Conservation (phyloP, 2,329 filamentous ascomycete genomes). For the Clarireedia hainanense region DNA sequence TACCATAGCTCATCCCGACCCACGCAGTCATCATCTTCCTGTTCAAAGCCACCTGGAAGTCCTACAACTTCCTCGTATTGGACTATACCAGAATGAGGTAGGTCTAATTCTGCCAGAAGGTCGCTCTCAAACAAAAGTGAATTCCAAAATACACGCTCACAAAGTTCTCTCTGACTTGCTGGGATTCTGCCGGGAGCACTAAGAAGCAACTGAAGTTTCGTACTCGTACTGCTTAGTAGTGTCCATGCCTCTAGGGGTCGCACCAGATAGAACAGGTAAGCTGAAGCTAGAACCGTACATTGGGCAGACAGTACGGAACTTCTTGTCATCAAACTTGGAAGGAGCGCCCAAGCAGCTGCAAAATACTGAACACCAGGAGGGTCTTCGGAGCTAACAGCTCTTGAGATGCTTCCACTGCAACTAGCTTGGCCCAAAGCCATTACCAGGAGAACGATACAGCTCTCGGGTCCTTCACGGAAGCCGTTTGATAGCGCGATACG, state of each 20-base stretch:
- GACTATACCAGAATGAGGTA: conserved; percentile 76
- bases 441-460: conserved; percentile 73
- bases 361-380: conserved; percentile 74
- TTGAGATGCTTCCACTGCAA: conserved; percentile 66
- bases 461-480: conserved; percentile 72
- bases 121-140: conserved; percentile 74
- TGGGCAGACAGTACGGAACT: conserved; percentile 73
- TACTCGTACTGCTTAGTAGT: conserved; percentile 69
- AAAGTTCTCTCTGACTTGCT: conserved; percentile 61
- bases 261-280: conserved; percentile 77
- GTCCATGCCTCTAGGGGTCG: conserved; percentile 79
- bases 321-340: conserved; percentile 71
- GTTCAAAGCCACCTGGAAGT: conserved; percentile 68
- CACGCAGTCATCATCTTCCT: conserved; percentile 54
- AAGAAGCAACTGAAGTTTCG: conserved; percentile 71
- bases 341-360: conserved; percentile 68
- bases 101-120: conserved; percentile 68
- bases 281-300: conserved; percentile 72
- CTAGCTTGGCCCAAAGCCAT: conserved; percentile 71
- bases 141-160: conserved; percentile 79
- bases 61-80: conserved; percentile 76
- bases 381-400: conserved; percentile 59
- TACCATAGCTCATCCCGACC: conserved; percentile 79
- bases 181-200: conserved; percentile 67
- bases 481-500: conserved; percentile 66